These are phyloP conservation scores for Claviceps africana DNA, from an alignment of 2,329 filamentous ascomycete species.

Conservation along the genomic window DNA sequence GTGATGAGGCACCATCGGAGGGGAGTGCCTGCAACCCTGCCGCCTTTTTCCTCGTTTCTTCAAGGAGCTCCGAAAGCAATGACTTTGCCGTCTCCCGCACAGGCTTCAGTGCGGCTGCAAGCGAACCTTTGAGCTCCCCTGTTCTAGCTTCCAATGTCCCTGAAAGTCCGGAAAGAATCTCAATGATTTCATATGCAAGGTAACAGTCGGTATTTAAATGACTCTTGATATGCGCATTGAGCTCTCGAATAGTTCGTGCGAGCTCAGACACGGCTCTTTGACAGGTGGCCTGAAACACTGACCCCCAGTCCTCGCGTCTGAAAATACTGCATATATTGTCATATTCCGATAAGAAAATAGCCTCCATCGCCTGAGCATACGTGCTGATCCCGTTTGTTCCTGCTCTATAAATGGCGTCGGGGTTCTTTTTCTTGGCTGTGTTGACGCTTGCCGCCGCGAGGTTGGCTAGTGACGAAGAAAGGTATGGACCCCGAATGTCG, in stretches of 20 bases:
- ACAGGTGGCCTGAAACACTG: constrained; percentile 66
- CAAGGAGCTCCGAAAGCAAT: constrained; percentile 69
- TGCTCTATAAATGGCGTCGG: constrained; percentile 71
- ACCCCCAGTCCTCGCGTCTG: constrained; percentile 67
- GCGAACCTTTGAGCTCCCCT: constrained; percentile 68
- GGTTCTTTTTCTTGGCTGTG: constrained; percentile 65
- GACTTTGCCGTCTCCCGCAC: constrained; percentile 83
- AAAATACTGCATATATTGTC: constrained; percentile 85
- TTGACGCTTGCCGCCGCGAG: constrained; percentile 76
- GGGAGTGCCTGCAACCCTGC: constrained; percentile 54
- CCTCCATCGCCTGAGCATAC: constrained; percentile 78
- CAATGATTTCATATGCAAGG: constrained; percentile 86
- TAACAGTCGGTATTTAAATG: constrained; percentile 87
- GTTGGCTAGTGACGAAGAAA: constrained; percentile 71
- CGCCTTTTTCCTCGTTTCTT: constrained; percentile 64
- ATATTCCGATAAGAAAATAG: constrained; percentile 76
- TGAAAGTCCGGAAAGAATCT: constrained; percentile 70
- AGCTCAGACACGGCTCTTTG: constrained; percentile 68
- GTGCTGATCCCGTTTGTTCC: constrained; percentile 85
- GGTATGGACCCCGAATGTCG: constrained; percentile 73
- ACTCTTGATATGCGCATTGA: constrained; percentile 77
- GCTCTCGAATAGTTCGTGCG: constrained; percentile 69
- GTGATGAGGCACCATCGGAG: constrained; percentile 61
- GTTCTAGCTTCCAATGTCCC: constrained; percentile 68
- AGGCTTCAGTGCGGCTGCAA: constrained; percentile 77